phyloP scores from a whole-genome alignment of 2,329 filamentous ascomycete genomes.

The Aaosphaeria pasadenensis region DNA sequence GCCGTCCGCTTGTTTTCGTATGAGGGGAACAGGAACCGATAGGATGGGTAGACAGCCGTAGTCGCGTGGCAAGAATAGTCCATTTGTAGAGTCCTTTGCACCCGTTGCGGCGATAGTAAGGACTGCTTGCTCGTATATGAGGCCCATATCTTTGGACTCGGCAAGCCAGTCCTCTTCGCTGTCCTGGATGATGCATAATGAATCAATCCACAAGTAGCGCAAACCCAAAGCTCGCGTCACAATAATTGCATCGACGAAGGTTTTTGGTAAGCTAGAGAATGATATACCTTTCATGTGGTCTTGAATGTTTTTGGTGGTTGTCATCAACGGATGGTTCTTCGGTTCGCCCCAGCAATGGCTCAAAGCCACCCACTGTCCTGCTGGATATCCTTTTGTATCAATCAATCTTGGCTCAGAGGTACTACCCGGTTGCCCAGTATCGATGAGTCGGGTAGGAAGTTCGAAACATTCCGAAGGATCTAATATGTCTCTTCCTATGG shows the following conservation, averaged over 20 bases:
- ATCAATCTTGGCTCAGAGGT: too few relatives aligned
- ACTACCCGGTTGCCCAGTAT: too few relatives aligned
- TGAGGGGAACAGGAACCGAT: too few relatives aligned
- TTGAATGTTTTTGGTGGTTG: neutral
- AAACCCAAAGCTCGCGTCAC: conserved; percentile 5
- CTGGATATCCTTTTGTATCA: too few relatives aligned
- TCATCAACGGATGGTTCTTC: neutral
- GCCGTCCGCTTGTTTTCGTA: too few relatives aligned
- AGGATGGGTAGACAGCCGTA: too few relatives aligned
- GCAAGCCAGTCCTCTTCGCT: neutral
- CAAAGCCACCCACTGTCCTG: neutral
- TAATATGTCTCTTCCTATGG: too few relatives aligned
- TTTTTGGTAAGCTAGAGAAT: conserved; percentile 7
- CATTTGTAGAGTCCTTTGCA: neutral
- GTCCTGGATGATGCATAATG: too few relatives aligned
- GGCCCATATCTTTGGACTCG: neutral
- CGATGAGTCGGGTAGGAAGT: too few relatives aligned
- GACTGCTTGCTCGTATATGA: neutral
- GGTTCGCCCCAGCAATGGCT: neutral
- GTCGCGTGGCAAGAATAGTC: neutral
- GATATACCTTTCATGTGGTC: neutral
- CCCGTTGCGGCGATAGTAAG: neutral
- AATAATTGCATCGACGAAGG: conserved; percentile 10
- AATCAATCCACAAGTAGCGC: conserved; percentile 11
- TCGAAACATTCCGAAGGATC: too few relatives aligned